Conservation (phyloP, 768 basidiomycete genomes). For the Ramaria sp. region DNA sequence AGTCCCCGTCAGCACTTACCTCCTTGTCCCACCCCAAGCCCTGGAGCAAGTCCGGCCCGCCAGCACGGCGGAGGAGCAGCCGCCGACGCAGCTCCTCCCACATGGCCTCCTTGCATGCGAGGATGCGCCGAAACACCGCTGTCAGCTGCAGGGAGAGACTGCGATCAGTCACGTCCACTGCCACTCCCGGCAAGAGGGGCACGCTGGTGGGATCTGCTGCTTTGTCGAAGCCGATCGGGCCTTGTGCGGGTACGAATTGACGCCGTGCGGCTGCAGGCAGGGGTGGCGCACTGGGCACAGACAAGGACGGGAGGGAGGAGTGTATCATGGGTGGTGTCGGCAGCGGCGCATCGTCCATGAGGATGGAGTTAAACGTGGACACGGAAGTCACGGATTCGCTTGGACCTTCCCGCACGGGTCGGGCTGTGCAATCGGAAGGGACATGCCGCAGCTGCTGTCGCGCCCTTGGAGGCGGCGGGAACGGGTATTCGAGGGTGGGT, state of each 20-base stretch:
- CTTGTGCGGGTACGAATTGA: neutral
- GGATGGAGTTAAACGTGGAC: neutral
- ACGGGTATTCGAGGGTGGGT: conserved; percentile 52
- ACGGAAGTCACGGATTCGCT: neutral
- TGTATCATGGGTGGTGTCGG: neutral
- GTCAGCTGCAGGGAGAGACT: conserved; percentile 66
- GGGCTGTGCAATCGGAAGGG: neutral
- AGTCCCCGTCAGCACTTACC: conserved; percentile 17
- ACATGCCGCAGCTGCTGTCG: neutral
- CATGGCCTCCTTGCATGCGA: conserved; percentile 65
- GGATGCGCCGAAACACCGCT: conserved; percentile 46
- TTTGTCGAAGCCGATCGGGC: neutral
- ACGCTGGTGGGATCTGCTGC: neutral
- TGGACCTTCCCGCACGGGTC: neutral
- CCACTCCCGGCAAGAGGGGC: neutral
- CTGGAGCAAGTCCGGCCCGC: conserved; percentile 27
- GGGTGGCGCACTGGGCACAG: neutral
- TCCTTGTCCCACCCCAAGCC: conserved; percentile 58
- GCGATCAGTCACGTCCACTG: conserved; percentile 36
- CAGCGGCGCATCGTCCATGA: neutral
- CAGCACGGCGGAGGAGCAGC: conserved; percentile 40
- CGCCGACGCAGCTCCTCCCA: conserved; percentile 64
- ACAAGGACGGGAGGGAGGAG: neutral
- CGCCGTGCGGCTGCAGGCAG: neutral
- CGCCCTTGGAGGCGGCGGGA: conserved; percentile 51